Percentiles rank a stretch among this genome's conserved stretches.
These are phyloP conservation scores for Butyriboletus appendiculatus DNA, from an alignment of 1,284 basidiomycete genomes.

Conservation along the genomic window DNA sequence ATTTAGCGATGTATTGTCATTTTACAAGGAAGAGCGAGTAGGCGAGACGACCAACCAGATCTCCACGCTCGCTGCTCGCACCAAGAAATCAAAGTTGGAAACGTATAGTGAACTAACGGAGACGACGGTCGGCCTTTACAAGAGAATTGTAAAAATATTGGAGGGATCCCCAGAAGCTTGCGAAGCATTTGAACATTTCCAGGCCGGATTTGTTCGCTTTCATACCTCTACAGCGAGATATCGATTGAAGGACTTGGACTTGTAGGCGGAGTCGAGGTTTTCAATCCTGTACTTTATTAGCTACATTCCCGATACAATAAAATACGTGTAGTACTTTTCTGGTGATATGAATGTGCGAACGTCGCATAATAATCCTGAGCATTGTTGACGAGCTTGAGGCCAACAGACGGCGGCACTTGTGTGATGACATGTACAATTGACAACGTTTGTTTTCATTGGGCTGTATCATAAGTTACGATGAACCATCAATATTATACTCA, in stretches of 20 bases:
- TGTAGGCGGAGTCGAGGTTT: not conserved
- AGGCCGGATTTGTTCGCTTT: constrained; percentile 20
- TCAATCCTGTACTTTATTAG: not conserved
- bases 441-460: no score
- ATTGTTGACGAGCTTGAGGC: no score
- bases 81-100: constrained; percentile 25
- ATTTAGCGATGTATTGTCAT: constrained; percentile 41
- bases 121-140: constrained; percentile 18
- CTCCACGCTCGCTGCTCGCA: constrained; percentile 29
- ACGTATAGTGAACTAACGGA: constrained; percentile 26
- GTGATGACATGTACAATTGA: no score
- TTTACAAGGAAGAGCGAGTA: constrained; percentile 42
- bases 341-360: no score
- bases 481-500: no score
- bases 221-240: constrained; percentile 22
- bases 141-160: constrained; percentile 20
- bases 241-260: constrained; percentile 13
- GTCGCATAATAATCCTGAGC: no score
- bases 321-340: no score
- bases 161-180: constrained; percentile 14
- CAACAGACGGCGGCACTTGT: no score
- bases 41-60: constrained; percentile 38
- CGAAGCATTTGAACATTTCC: constrained; percentile 16
- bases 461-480: no score
- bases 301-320: no score